phyloP scores from a whole-genome alignment of 805 yeast species.

The Ogataea dorogensis region DNA sequence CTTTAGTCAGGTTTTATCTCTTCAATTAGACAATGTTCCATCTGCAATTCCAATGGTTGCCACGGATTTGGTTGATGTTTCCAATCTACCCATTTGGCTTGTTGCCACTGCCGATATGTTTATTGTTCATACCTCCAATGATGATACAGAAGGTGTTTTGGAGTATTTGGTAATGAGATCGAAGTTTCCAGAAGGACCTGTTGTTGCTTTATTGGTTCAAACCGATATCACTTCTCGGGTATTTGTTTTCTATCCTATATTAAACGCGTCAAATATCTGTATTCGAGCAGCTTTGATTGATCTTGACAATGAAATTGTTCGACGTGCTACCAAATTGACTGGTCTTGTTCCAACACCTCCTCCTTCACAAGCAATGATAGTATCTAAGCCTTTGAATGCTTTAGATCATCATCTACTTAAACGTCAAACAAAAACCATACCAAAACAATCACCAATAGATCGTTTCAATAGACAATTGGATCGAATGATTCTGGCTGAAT shows the following conservation, averaged over 20 bases:
- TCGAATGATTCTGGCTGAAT: conserved; percentile 35
- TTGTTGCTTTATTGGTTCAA: conserved; percentile 16
- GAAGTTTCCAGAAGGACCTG: conserved; percentile 14
- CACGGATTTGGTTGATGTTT: conserved; percentile 16
- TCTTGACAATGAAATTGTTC: conserved; percentile 15
- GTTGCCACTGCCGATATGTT: conserved; percentile 8
- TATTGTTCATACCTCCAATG: conserved; percentile 12
- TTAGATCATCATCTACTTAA: conserved; percentile 23
- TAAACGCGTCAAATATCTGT: conserved; percentile 8
- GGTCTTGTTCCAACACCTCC: no score
- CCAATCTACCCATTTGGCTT: conserved; percentile 19
- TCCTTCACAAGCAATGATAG: no score
- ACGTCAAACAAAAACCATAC: conserved; percentile 8
- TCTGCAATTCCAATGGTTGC: conserved; percentile 10
- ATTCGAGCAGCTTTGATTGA: conserved; percentile 16
- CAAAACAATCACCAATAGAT: no score
- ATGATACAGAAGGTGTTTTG: conserved; percentile 16
- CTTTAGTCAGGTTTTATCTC: no score
- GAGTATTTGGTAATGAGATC: conserved; percentile 9
- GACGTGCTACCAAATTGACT: no score
- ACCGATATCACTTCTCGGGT: conserved; percentile 9
- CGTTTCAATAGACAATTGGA: conserved; percentile 26
- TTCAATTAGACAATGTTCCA: no score
- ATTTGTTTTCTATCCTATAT: conserved; percentile 19
- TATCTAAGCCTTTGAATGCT: no score